A percentile compares a stretch with the other conserved stretches of the same genome.
Evolutionary conservation across 2,329 filamentous ascomycete species (phyloP).

Genomic region (Ceratocystis harringtonii): DNA sequence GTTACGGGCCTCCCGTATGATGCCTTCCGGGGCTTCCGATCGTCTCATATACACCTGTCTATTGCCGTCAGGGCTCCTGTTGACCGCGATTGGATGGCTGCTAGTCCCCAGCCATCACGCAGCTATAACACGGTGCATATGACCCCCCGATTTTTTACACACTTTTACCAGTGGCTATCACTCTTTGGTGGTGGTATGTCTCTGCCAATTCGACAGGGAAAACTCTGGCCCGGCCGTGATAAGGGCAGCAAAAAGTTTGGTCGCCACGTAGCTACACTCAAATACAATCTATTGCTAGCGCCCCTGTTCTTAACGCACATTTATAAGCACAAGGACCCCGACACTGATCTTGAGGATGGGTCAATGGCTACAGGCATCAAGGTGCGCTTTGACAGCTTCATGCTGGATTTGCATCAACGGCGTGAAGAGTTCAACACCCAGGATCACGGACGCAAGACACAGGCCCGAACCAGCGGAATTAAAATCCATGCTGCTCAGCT

Average conservation of each 20-base stretch:
- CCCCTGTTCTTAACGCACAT: conserved; percentile 92
- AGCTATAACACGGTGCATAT: conserved; percentile 97
- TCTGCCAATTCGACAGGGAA: conserved; percentile 80
- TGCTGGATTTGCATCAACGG: conserved; percentile 88
- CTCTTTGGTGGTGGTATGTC: conserved; percentile 93
- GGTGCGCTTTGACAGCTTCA: conserved; percentile 88
- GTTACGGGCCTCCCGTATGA: conserved; percentile 52
- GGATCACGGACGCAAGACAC: conserved; percentile 59
- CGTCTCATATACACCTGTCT: conserved; percentile 90
- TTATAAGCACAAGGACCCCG: conserved; percentile 94
- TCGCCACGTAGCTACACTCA: conserved; percentile 91
- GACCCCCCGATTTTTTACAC: conserved; percentile 89
- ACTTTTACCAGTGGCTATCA: conserved; percentile 97
- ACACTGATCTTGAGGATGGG: conserved; percentile 60
- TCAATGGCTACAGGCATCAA: conserved; percentile 94
- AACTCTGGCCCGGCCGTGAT: conserved; percentile 78
- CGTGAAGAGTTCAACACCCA: conserved; percentile 80
- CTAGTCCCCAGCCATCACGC: conserved; percentile 58
- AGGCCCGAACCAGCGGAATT: conserved; percentile 77
- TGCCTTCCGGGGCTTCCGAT: conserved; percentile 92
- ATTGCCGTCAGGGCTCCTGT: conserved; percentile 78
- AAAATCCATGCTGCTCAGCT: conserved; percentile 90
- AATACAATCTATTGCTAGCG: conserved; percentile 85
- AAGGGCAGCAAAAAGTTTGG: conserved; percentile 99
- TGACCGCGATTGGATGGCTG: conserved; percentile 70